Percentiles rank a stretch among this genome's conserved stretches.
These are phyloP conservation scores for Magnolia kwangsiensis DNA, from an alignment of 164 flowering plant genomes.

Conservation along the genomic window DNA sequence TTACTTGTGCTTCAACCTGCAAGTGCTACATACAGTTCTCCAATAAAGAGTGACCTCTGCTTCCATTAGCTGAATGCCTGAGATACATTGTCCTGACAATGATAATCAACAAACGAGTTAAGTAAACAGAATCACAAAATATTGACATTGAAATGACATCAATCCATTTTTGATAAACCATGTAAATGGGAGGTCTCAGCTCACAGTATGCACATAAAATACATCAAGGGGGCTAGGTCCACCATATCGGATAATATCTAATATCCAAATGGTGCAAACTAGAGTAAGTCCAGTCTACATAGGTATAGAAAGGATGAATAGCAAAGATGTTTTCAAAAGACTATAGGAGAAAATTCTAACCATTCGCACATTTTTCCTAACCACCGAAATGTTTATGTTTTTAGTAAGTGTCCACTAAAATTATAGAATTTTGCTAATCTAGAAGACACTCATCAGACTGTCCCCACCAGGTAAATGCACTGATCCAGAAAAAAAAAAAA, in stretches of 20 bases:
- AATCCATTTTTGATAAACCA: not conserved
- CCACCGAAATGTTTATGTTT: not conserved
- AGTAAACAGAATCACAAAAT: not conserved
- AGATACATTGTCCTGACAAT: conserved; percentile 22
- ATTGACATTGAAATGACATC: not conserved
- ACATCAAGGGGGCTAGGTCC: no score
- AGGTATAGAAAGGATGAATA: no score
- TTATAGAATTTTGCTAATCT: no score
- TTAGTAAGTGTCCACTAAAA: not conserved
- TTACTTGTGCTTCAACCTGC: conserved; percentile 74
- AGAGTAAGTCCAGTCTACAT: no score
- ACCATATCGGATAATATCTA: no score
- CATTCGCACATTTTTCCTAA: not conserved
- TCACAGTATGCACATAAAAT: not conserved
- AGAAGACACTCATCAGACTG: not conserved
- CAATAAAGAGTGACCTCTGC: conserved; percentile 87
- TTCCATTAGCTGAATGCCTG: conserved; percentile 60
- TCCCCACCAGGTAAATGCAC: not conserved
- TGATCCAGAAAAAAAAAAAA: not conserved
- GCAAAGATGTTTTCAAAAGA: no score
- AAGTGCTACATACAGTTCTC: conserved; percentile 71
- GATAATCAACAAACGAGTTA: not conserved
- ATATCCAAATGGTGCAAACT: not conserved
- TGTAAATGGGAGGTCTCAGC: not conserved
- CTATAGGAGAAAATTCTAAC: not conserved